Base-by-base conservation (phyloP, 257 asterid genomes). In the Nicotiana noctiflora region DNA sequence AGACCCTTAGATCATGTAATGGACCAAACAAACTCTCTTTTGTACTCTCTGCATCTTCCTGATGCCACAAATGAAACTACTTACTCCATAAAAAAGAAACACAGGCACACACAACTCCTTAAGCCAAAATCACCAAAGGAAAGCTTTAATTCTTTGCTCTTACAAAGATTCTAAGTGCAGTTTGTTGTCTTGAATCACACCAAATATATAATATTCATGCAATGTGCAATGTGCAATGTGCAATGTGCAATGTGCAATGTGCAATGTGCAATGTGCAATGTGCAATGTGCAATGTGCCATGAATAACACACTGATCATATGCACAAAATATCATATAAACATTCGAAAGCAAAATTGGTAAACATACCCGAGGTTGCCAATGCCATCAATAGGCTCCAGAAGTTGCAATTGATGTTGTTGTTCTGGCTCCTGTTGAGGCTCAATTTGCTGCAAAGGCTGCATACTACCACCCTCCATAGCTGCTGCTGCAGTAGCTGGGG, bases 371-470 rank as follows among this genome's bases (percentile, higher is more conserved):
- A 90, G 81, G 81, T 88, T 91, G 60, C 89, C 92, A 79, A 90
- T 86, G 87, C 94, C 93, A 68, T 88, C 90, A 82, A 90, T 88
- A 7, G 94, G 90, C 80, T 95, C 98, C 82, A 93, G 88, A 85
- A 90, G 93, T 90, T 93, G 97, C 88, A 92, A 84, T 66, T 95
- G 98, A 88, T 90, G 97, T 68, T 90, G 97, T 68, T 85, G 93
- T 37, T 37, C 46, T 8, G 82, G 94, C 74, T 92, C 92, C 79
- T 88, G 90, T 74, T 82, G 90, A 0, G 88, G 85, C 51, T 88
- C 94, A 56, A 95, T 82, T 85, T 87, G 94, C 86, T 92, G 97
- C 92, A 93, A 81, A 5, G 97, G 97, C 89, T 86, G 94, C 84
- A 83, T 90, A 77, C 51, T 81, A 81, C 82, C 82, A 57, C 86